These are phyloP conservation scores for Strobilomyces echinocephalus DNA, from an alignment of 768 basidiomycete species.

Conservation along the genomic window DNA sequence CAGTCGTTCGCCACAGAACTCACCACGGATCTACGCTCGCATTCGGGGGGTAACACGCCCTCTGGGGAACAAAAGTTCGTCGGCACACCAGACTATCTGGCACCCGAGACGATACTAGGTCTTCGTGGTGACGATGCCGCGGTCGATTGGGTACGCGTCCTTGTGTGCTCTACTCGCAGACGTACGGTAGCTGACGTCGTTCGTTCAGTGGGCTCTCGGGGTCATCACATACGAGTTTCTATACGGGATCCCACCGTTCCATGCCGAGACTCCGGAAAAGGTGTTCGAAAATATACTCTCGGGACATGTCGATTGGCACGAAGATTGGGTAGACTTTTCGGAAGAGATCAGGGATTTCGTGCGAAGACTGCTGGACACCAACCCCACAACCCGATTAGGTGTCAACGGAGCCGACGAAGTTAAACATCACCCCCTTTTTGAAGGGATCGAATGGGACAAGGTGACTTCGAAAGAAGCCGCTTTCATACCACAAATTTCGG, in stretches of 20 bases:
- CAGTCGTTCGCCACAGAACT: constrained; percentile 86
- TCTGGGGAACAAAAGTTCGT: constrained; percentile 86
- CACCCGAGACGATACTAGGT: constrained; percentile 93
- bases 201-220: constrained; percentile 88
- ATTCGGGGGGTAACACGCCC: constrained; percentile 57
- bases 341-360: constrained; percentile 88
- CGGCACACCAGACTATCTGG: constrained; percentile 96
- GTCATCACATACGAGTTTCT: constrained; percentile 98
- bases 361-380: constrained; percentile 74
- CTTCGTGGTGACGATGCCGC: constrained; percentile 90
- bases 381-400: constrained; percentile 78
- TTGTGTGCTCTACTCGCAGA: constrained; percentile 9
- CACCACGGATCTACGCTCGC: constrained; percentile 76
- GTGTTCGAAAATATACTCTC: constrained; percentile 99
- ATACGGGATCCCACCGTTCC: constrained; percentile 96
- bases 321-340: constrained; percentile 85
- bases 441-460: constrained; percentile 89
- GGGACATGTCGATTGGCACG: constrained; percentile 92
- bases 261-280: constrained; percentile 93
- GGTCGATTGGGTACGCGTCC: constrained; percentile 86
- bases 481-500: constrained; percentile 92
- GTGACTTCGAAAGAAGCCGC: constrained; percentile 85
- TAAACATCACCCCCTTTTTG: constrained; percentile 86
- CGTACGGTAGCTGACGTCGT: constrained; percentile 12
- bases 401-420: constrained; percentile 87